Conservation (phyloP, 352 stramenopile species). For the Phytophthora ohioensis region DNA sequence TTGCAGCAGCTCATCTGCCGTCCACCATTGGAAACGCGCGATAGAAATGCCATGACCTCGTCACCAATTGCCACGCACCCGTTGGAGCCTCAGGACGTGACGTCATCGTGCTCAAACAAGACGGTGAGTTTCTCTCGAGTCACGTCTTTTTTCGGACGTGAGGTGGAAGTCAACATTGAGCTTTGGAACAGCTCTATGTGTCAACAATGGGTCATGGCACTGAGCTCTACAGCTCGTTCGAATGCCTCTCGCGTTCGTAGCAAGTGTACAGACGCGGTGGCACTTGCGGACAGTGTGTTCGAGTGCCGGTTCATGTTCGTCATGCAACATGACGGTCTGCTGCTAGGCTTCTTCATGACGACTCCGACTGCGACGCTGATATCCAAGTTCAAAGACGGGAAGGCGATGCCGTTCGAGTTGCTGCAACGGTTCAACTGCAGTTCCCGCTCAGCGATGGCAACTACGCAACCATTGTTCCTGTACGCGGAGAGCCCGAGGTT, state of each 20-base stretch:
- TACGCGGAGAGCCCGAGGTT: constrained; percentile 77
- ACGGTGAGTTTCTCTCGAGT: constrained; percentile 48
- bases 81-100: constrained; percentile 23
- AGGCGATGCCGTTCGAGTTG: constrained; percentile 61
- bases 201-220: constrained; percentile 47
- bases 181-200: constrained; percentile 78
- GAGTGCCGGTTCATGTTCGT: constrained; percentile 77
- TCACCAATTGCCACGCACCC: constrained; percentile 36
- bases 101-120: constrained; percentile 8
- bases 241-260: constrained; percentile 29
- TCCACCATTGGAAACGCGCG: constrained; percentile 46
- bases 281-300: constrained; percentile 36
- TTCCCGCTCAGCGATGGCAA: constrained; percentile 31
- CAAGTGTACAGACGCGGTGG: constrained; percentile 1
- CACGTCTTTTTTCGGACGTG: constrained; percentile 63
- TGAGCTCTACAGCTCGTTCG: constrained; percentile 34
- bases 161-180: constrained; percentile 65
- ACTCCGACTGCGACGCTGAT: constrained; percentile 63
- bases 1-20: constrained; percentile 63
- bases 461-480: constrained; percentile 51
- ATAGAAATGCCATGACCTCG: constrained; percentile 44
- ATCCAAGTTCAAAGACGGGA: constrained; percentile 53
- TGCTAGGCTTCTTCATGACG: constrained; percentile 71
- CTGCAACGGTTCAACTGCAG: constrained; percentile 58
- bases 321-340: constrained; percentile 67